Base-by-base conservation (phyloP, 495 filamentous ascomycete genomes). In the Thozetella sp. region DNA sequence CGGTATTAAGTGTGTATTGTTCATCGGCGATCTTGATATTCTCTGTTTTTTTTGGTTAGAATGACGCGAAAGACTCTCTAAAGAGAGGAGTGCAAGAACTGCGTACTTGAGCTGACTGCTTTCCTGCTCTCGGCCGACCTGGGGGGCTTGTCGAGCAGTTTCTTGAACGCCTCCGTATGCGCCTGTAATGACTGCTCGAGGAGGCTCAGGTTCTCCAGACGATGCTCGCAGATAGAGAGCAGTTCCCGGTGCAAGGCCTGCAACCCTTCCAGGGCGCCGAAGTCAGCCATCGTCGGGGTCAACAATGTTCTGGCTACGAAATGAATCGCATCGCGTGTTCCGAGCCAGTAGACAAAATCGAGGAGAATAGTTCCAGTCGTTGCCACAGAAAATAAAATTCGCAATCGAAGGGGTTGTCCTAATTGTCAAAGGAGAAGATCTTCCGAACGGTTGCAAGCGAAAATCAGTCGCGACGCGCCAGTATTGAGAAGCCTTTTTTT, bases 241-340 rank as follows among this genome's bases (percentile, higher is more conserved):
- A 97, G 83, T 72, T 97, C 92, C 64, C 86, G 83, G 71, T 93
- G 90, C 51, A 97, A 82, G 72, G 82, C 87, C 71, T 89, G 86
- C 60, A 96, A 85, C 72, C 82, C 81, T 60, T 84, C 86, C 68
- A 93, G 79, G 56, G 78, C 82, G 65, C 84, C 82, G 57, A 80
- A 69, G 51, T 86, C 85, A 67, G 86, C 84, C 92, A 93, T 94
- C 58, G 62, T 74, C 54, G 67, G 51, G 55, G 55, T 59, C 54
- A 62, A 48, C 59, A 55, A 50, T 57, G 63, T 68, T 64, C 57
- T 67, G 69, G 65, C 53, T 59, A 27, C 9, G 3, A 13, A n/a
- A 48, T 4, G n/a, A n/a, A 11, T 48, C 43, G 43, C 43, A 20
- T 23, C 24, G 60, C 23, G 60, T 51, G 40, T 48, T 27, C 2